Evolutionary conservation across 2,329 filamentous ascomycete species (phyloP).

Genomic region (Phyllosticta citrichinensis): DNA sequence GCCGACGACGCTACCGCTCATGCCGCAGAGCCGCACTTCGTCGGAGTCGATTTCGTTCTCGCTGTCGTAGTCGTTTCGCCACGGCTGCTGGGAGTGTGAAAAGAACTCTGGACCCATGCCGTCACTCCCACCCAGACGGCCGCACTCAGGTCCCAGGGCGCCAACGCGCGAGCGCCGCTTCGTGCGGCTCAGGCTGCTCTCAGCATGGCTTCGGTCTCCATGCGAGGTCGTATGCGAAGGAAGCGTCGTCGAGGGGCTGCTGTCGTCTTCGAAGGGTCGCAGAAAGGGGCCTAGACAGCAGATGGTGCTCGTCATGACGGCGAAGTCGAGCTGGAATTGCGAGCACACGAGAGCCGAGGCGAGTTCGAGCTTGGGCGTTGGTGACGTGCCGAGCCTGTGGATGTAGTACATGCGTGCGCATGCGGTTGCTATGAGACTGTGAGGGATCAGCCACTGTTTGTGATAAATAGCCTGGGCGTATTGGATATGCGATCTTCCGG

Average conservation of each 20-base stretch:
- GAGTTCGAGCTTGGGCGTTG: slow-evolving; percentile 13
- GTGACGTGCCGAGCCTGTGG: slow-evolving; percentile 12
- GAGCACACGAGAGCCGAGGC: slow-evolving; percentile 21
- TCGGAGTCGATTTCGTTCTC: background rate
- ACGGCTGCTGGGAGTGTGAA: background rate
- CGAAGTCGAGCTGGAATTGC: slow-evolving; percentile 28
- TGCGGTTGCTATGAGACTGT: slow-evolving; percentile 17
- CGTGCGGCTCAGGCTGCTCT: background rate
- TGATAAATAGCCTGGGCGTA: background rate
- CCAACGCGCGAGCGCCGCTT: background rate
- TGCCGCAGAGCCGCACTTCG: background rate
- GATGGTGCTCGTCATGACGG: slow-evolving; percentile 24
- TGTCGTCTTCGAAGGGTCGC: slow-evolving; percentile 22
- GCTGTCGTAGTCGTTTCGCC: no score
- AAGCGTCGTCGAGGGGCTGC: slow-evolving; percentile 8
- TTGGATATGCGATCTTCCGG: no score
- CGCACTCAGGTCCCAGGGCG: background rate
- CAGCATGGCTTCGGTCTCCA: no score
- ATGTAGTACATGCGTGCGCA: slow-evolving; percentile 19
- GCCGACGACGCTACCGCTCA: background rate
- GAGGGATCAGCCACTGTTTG: background rate
- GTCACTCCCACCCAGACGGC: background rate
- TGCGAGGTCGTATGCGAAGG: background rate
- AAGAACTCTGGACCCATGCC: background rate
- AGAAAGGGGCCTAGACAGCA: slow-evolving; percentile 24